Base-by-base conservation (phyloP, 2,329 filamentous ascomycete genomes). In the Sordariomycetes sp. region DNA sequence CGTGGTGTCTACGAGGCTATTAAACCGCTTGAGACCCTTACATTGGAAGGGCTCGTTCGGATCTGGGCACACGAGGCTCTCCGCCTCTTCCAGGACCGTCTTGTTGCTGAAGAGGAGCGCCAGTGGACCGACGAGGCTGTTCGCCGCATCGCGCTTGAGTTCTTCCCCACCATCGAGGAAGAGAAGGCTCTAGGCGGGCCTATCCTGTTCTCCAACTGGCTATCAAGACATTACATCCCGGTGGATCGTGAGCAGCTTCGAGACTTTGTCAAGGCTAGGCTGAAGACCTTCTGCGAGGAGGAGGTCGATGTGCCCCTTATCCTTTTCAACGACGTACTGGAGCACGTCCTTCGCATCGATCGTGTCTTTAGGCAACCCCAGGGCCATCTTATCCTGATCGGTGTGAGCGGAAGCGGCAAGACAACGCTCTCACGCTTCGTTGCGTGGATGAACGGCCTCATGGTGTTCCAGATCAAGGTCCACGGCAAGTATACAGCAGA, bases 381-480 rank as follows among this genome's bases (percentile, higher is more conserved):
- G 70, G 94, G 94, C 59, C 94, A 99, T 80, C 79, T 99, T 61
- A 99, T 99, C 64, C 80, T 99, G 59, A 99, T 99, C 65, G 94
- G 94, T 76, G 94, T 99, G 58, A 99, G 94, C 70, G 95, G 94
- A 64, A 96, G 90, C 77, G 94, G 94, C 73, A 99, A 99, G 78
- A 99, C 94, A 3, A 99, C 94, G 0, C 76, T 99, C 14, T 97
- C 95, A 35, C 88, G 95, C 59, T 99, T 99, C 63, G 94, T 99
- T 61, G 94, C 94, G 53, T 99, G 94, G 94, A 99, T 99, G 94
- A 99, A 99, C 67, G 95, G 95, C 60, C 80, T 99, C 61, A 96
- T 93, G 70, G 92, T 99, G 48, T 99, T 97, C 80, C 94, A 99
- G 75, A 99, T 99, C 80, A 99, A 99, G 79, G 94, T 99, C 0